Evolutionary conservation across 2,329 filamentous ascomycete species (phyloP).

Genomic region (Aspergillus calidoustus): DNA sequence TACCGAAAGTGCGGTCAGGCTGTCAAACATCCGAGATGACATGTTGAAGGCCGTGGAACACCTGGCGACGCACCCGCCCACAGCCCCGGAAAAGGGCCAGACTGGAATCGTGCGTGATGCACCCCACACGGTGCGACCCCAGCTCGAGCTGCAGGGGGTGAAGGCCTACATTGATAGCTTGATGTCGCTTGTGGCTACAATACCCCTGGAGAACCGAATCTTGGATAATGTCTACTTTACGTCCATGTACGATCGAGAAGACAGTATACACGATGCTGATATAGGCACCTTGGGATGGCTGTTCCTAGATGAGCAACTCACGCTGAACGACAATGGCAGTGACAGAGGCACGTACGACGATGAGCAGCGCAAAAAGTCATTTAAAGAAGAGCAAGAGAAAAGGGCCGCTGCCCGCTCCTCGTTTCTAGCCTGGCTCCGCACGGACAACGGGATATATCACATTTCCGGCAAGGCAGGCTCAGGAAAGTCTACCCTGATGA

Average conservation of each 20-base stretch:
- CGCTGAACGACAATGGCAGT: not conserved
- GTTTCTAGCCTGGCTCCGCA: conserved; percentile 29
- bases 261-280: not conserved
- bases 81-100: not conserved
- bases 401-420: not conserved
- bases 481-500: conserved; percentile 56
- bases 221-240: not conserved
- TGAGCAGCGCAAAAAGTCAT: not conserved
- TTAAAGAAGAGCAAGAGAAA: not conserved
- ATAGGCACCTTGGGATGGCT: not conserved
- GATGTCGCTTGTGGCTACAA: not conserved
- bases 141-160: not conserved
- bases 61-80: no score
- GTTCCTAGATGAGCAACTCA: not conserved
- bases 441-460: conserved; percentile 36
- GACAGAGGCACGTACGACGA: no score
- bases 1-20: not conserved
- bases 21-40: not conserved
- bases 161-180: not conserved
- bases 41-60: not conserved
- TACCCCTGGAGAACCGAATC: not conserved
- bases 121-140: not conserved
- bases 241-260: not conserved
- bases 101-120: not conserved
- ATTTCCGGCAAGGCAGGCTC: conserved; percentile 53